Evolutionary conservation across 2,329 filamentous ascomycete genomes (phyloP), one percentile per base, ranked within the genome.

Genomic region (Alternaria viburni): DNA sequence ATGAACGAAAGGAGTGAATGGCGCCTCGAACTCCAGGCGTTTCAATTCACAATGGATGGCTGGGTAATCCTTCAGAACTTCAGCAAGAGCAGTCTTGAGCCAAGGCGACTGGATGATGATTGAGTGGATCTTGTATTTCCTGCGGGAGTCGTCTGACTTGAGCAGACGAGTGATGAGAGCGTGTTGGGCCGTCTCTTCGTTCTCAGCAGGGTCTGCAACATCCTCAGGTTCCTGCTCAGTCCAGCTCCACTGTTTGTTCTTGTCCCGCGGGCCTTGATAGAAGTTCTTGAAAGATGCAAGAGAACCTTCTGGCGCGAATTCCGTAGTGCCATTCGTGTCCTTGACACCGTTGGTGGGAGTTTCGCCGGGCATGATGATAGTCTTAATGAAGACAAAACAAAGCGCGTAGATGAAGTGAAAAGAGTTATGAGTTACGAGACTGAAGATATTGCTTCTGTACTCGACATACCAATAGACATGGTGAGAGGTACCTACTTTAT

Each of bases 1-100:
- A 76, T 92, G 89, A 32, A 91, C 86, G 58, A 92, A 87, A 0
- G 87, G 86, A 67, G 86, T 81, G 64, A 91, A 91, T 0, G 87
- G 88, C 0, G 84, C 85, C 8, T 79, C 75, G 64, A 92, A 90
- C 59, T 86, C 86, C 2, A 91, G 81, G 2, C 87, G 83, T n/a
- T 87, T 83, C 25, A 91, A 80, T 11, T 82, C 83, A 32, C 86
- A 85, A 3, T 87, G 86, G 28, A 91, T 81, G 1, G 89, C 88
- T 0, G 86, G 86, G 62, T 90, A 91, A 9, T 82, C 85, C 1
- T 82, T 77, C 21, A 91, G 81, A 8, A 90, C 82, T 11, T 84
- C 81, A 10, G 80, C 80, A 0, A 92, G 81, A 5, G 87, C 83
- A 3, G 81, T 80, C 77, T 89, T 89, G 46, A 92, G 79, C 57